Conservation (phyloP, 164 flowering plant species). For the Protea cynaroides region DNA sequence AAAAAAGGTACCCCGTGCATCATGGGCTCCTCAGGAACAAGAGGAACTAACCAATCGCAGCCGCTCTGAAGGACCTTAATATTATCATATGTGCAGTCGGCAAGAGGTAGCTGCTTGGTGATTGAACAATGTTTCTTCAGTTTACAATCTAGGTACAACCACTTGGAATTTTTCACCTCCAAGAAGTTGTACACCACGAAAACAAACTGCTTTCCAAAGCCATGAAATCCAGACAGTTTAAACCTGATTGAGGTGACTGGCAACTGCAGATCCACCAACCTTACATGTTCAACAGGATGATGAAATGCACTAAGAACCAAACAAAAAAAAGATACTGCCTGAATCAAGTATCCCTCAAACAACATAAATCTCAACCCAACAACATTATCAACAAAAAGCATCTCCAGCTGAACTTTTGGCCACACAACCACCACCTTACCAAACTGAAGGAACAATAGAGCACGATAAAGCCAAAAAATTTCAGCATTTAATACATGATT, state of each 20-base stretch:
- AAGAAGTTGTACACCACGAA: conserved; percentile 57
- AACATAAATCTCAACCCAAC: conserved; percentile 64
- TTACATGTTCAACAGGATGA: conserved; percentile 30
- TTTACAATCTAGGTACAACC: conserved; percentile 52
- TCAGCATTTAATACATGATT: conserved; percentile 16
- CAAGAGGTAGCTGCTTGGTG: conserved; percentile 49
- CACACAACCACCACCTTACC: conserved; percentile 50
- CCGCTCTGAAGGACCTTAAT: conserved; percentile 48
- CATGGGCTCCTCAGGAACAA: conserved; percentile 19
- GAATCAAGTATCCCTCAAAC: conserved; percentile 79
- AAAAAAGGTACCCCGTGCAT: conserved; percentile 41
- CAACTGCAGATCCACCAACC: conserved; percentile 36
- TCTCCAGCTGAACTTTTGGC: conserved; percentile 78
- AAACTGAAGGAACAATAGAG: conserved; percentile 35
- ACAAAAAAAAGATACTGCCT: conserved; percentile 58
- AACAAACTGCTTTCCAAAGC: conserved; percentile 45
- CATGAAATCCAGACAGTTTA: conserved; percentile 38
- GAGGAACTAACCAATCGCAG: conserved; percentile 17
- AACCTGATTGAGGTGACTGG: conserved; percentile 81
- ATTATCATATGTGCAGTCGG: conserved; percentile 77
- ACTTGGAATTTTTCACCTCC: conserved; percentile 39
- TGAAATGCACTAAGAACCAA: conserved; percentile 40
- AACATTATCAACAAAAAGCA: conserved; percentile 73
- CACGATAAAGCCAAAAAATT: conserved; percentile 27
- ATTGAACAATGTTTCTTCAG: conserved; percentile 43